These are phyloP conservation scores for Brassica juncea DNA, from an alignment of 345 rosid genomes.

Conservation along the genomic window DNA sequence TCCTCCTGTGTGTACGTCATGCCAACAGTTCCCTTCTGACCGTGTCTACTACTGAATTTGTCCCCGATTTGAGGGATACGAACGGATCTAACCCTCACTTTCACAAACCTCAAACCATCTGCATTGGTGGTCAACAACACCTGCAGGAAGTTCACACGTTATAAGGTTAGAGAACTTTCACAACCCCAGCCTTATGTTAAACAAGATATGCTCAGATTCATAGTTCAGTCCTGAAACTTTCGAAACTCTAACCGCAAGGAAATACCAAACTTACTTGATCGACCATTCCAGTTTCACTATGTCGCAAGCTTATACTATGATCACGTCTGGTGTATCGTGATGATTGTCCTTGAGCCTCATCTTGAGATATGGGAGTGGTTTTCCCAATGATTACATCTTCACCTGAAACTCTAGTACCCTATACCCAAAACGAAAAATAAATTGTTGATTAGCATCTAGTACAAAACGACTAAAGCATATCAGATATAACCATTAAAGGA, in stretches of 20 bases:
- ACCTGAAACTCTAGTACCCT: constrained; percentile 98
- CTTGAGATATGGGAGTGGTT: constrained; percentile 89
- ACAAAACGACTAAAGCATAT: constrained; percentile 2
- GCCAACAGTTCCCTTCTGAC: constrained; percentile 99
- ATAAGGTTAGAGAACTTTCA: neutral
- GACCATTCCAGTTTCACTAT: constrained; percentile 97
- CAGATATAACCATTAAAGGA: constrained; percentile 8
- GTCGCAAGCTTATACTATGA: constrained; percentile 95
- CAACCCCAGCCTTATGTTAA: neutral
- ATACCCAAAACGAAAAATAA: constrained; percentile 6
- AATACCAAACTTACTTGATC: constrained; percentile 66
- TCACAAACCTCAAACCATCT: constrained; percentile 97
- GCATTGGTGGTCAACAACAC: constrained; percentile 97
- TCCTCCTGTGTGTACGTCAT: constrained; percentile 99
- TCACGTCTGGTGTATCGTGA: constrained; percentile 87
- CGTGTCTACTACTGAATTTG: constrained; percentile 97
- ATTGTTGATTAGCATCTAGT: neutral
- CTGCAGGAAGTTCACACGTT: constrained; percentile 42
- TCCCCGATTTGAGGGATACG: constrained; percentile 97
- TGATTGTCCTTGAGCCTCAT: constrained; percentile 86
- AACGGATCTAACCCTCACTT: constrained; percentile 95
- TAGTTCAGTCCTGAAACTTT: neutral
- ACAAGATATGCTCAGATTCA: constrained; percentile 3
- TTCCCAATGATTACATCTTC: constrained; percentile 97
- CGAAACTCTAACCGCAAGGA: neutral